A percentile compares a stretch with the other conserved stretches of the same genome.
Conservation (phyloP, 805 yeast genomes). For the Starmerella powellii region DNA sequence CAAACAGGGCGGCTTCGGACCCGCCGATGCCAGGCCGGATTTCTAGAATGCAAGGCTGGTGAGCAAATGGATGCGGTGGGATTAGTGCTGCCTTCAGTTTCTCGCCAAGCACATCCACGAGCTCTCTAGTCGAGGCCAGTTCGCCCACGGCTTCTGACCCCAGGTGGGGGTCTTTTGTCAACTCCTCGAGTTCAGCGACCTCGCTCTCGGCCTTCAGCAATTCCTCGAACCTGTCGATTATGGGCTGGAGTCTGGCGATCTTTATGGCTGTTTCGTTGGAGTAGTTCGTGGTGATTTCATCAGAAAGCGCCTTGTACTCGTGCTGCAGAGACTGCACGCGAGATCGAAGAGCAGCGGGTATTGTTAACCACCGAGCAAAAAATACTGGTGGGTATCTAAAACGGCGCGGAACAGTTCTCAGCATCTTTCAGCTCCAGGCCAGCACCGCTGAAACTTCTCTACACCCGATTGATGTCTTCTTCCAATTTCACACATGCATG, state of each 20-base stretch:
- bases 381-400: too few species aligned
- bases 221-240: constrained; percentile 34
- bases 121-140: constrained; percentile 37
- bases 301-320: constrained; percentile 36
- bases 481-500: too few species aligned
- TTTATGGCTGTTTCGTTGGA: constrained; percentile 39
- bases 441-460: too few species aligned
- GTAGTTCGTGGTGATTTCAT: constrained; percentile 29
- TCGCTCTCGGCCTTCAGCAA: constrained; percentile 28
- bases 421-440: too few species aligned
- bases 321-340: constrained; percentile 35
- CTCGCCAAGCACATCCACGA: constrained; percentile 34
- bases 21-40: constrained; percentile 96
- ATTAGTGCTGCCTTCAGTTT: constrained; percentile 46
- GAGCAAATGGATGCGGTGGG: constrained; percentile 68
- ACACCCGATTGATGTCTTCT: too few species aligned
- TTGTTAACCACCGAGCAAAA: constrained; percentile 7
- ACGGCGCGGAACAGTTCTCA: background rate
- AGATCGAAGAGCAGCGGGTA: constrained; percentile 42
- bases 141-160: constrained; percentile 54
- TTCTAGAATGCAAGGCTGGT: constrained; percentile 68
- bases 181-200: constrained; percentile 35
- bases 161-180: constrained; percentile 39
- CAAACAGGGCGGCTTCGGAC: constrained; percentile 77
- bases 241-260: constrained; percentile 36